Evolutionary conservation across 1,284 basidiomycete genomes (phyloP), one percentile per base, ranked within the genome.

Genomic region (Trametes hirsuta): DNA sequence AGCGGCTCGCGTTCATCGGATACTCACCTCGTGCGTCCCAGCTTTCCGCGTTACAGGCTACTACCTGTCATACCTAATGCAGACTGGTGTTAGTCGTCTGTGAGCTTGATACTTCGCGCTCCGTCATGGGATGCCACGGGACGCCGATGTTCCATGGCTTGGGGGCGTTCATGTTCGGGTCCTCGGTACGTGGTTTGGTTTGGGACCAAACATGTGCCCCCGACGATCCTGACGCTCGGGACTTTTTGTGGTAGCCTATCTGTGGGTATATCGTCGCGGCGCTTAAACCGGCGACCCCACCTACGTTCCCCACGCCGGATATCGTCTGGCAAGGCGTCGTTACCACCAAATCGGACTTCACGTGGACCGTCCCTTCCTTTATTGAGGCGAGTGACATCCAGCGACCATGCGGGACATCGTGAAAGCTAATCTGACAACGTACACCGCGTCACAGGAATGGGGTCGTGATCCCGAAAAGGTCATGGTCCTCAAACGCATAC

Each of bases 81-180:
- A 37, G n/a, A 1, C 14, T 25, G n/a, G 9, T 21, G 35, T 4
- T 21, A 71, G 68, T 56, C 52, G 53, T 40, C 35, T 59, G 64
- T 22, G 60, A 62, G 3, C 42, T 60, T n/a, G 65, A 69, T 49
- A 39, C 66, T 3, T 40, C 54, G 2, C 58, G 54, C 9, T 36
- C 59, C 11, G 41, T 62, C 11, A 22, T 69, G 25, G 61, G 62
- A 15, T 57, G 63, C 10, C 70, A 72, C 21, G 59, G 62, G 9
- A 54, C 61, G 9, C 69, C 70, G 1, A 64, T 70, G 60, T 73
- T 68, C 46, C 72, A 71, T 55, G 70, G 58, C 2, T 56, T 71
- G 47, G 69, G 69, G 1, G 54, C 68, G 25, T 61, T 55, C 53
- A 59, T 57, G 55, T 64, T 42, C 44, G 46, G 42, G 34, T 65